phyloP scores from a whole-genome alignment of 192 early-diverging fungal species.

The Coemansia sp. region DNA sequence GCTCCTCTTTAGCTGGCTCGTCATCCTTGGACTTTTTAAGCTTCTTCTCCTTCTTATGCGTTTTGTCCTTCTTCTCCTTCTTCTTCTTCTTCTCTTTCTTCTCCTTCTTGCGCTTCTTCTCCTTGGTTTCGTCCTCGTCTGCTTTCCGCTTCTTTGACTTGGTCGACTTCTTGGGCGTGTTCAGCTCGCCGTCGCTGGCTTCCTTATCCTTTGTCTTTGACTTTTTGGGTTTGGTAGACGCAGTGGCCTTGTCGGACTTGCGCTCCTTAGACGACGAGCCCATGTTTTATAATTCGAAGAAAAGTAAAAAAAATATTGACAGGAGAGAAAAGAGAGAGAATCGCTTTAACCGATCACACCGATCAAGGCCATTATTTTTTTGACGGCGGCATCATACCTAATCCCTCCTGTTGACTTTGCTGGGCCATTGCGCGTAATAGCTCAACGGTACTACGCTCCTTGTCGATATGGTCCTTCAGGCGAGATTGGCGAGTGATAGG shows the following conservation, averaged over 20 bases:
- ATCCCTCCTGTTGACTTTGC: slow-evolving; percentile 44
- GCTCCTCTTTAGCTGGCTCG: neutral
- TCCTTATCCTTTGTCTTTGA: slow-evolving; percentile 6
- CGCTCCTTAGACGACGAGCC: slow-evolving; percentile 17
- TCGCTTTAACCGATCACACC: neutral
- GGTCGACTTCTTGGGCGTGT: slow-evolving; percentile 17
- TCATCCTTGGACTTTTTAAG: slow-evolving; percentile 5
- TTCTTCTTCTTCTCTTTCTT: slow-evolving; percentile 7
- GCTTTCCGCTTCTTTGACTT: slow-evolving; percentile 21
- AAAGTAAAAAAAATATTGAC: neutral
- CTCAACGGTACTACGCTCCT: slow-evolving; percentile 73
- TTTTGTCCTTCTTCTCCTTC: neutral
- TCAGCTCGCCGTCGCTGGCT: neutral
- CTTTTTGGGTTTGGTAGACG: slow-evolving; percentile 16
- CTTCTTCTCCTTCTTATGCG: slow-evolving; percentile 6
- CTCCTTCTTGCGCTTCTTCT: slow-evolving; percentile 26
- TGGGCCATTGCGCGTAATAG: slow-evolving; percentile 73
- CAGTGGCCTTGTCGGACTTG: neutral
- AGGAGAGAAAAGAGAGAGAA: neutral
- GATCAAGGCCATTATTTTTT: neutral
- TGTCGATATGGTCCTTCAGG: slow-evolving; percentile 59
- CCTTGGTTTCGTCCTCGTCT: slow-evolving; percentile 25
- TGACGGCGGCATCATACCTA: slow-evolving; percentile 34
- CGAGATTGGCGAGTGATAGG: slow-evolving; percentile 24
- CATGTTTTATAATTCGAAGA: slow-evolving; percentile 2